Percentiles rank a stretch among this genome's conserved stretches.
phyloP scores from a whole-genome alignment of 371 early-diverging fungal species.

The Syncephalis plumigaleata region DNA sequence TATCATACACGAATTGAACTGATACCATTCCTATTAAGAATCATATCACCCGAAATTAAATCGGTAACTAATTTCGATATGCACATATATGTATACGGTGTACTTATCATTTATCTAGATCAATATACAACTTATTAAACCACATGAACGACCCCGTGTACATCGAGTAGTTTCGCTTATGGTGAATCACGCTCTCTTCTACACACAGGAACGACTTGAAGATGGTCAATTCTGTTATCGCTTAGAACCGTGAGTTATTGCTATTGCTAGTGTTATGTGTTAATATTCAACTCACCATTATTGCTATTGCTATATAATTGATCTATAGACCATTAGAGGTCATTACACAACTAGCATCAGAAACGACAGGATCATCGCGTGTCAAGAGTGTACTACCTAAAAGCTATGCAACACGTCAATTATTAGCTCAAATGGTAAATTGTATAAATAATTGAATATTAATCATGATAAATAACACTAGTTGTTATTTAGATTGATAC shows the following conservation, averaged over 20 bases:
- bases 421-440: background rate
- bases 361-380: background rate
- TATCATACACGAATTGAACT: constrained; percentile 31
- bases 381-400: background rate
- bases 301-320: background rate
- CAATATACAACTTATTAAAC: constrained; percentile 53
- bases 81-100: background rate
- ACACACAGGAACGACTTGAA: constrained; percentile 45
- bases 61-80: constrained; percentile 25
- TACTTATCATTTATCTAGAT: constrained; percentile 14
- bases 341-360: background rate
- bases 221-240: constrained; percentile 45
- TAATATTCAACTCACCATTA: background rate
- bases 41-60: constrained; percentile 57
- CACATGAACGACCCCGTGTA: constrained; percentile 38
- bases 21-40: constrained; percentile 42
- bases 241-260: constrained; percentile 58
- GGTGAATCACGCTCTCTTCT: constrained; percentile 55
- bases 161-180: constrained; percentile 47
- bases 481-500: no score
- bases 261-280: background rate
- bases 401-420: background rate
- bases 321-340: constrained; percentile 11
- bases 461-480: constrained; percentile 6
- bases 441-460: background rate